phyloP scores from a whole-genome alignment of 169 alveolate genomes.

The Plasmodium vinckei region DNA sequence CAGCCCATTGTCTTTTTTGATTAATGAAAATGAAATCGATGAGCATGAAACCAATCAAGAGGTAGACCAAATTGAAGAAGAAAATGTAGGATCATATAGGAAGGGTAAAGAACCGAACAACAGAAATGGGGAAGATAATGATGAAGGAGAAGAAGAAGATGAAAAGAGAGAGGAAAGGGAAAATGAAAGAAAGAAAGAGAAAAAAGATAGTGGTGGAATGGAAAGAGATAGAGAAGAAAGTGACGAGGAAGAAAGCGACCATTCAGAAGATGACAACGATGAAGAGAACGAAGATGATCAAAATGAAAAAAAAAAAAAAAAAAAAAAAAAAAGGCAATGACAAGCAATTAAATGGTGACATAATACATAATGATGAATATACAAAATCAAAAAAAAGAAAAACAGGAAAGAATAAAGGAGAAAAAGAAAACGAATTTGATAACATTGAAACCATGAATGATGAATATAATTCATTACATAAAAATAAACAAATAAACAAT shows the following conservation, averaged over 20 bases:
- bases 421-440: background rate
- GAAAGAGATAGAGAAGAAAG: background rate
- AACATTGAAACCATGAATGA: background rate
- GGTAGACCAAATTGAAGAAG: background rate
- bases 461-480: background rate
- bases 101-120: background rate
- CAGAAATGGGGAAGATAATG: background rate
- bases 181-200: constrained; percentile 5
- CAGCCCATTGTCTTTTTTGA: background rate
- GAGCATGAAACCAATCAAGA: background rate
- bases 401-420: background rate
- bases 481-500: constrained; percentile 1
- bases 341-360: background rate
- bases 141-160: background rate
- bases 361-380: background rate
- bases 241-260: background rate
- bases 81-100: background rate
- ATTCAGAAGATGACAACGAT: background rate
- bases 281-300: background rate
- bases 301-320: background rate
- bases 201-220: background rate
- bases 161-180: background rate
- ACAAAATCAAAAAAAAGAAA: background rate
- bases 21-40: too few relatives aligned
- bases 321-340: background rate